A percentile compares a stretch with the other conserved stretches of the same genome.
Evolutionary conservation across 2,329 filamentous ascomycete species (phyloP).

Genomic region (Catunica adiposa): DNA sequence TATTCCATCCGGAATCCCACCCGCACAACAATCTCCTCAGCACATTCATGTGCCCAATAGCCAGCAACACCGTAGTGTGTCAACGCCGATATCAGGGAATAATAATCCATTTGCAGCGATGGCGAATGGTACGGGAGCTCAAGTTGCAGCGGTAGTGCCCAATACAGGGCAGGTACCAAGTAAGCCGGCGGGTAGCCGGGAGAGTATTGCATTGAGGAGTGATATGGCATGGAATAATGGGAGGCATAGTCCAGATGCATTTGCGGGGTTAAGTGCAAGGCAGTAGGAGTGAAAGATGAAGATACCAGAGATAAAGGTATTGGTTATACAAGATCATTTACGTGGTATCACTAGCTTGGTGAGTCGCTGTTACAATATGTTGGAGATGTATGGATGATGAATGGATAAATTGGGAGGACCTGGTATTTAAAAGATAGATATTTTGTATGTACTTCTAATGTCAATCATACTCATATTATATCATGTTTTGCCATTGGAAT

Average conservation of each 20-base stretch:
- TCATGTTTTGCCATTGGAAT: no score
- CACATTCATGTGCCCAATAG: constrained; percentile 14
- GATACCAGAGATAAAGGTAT: background rate
- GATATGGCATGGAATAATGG: constrained; percentile 51
- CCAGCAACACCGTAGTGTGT: constrained; percentile 18
- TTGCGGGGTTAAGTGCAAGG: constrained; percentile 55
- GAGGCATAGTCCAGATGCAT: constrained; percentile 63
- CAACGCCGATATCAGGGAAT: constrained; percentile 25
- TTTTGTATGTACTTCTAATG: background rate
- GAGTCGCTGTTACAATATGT: background rate
- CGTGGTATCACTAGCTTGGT: background rate
- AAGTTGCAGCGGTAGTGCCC: constrained; percentile 16
- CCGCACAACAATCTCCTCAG: constrained; percentile 11
- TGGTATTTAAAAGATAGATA: background rate
- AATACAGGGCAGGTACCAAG: constrained; percentile 24
- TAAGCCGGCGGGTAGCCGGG: constrained; percentile 34
- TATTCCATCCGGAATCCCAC: constrained; percentile 2
- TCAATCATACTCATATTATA: background rate
- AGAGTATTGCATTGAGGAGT: constrained; percentile 52
- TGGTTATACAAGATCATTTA: background rate
- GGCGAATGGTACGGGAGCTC: constrained; percentile 19
- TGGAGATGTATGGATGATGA: background rate
- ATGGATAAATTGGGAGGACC: no score
- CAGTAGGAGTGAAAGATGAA: constrained; percentile 19
- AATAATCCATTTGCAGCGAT: constrained; percentile 40